Evolutionary conservation across 345 rosid genomes (phyloP), one percentile per base, ranked within the genome.

Genomic region (Gynandropsis gynandra): DNA sequence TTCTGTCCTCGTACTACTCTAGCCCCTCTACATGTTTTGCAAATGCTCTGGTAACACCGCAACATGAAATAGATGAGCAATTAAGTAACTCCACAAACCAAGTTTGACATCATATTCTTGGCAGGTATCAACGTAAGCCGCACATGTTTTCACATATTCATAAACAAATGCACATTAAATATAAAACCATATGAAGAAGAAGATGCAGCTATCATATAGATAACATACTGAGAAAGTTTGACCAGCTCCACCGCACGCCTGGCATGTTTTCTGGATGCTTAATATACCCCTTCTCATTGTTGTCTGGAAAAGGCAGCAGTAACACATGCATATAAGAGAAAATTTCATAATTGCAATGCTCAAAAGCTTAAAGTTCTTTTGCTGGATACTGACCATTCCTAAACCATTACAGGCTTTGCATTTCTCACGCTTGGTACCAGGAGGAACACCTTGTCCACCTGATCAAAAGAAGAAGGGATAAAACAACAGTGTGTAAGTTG

Each of bases 371-470:
- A 21, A 53, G 51, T 42, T 65, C 16, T 53, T 37, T 39, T 21
- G 40, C 47, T 52, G 16, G 35, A 53, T 7, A 79, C 89, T 65
- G 56, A 92, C 99, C 95, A 81, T 72, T 65, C 99, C 99, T 10
- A 76, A 58, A 62, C 99, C 99, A 65, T 74, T 71, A 74, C 99
- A 93, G 42, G 81, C 79, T 68, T 72, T 76, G 48, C 99, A 93
- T 53, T 55, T 76, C 69, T 85, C 90, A 50, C 95, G 97, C 66
- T 78, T 88, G 34, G 90, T 86, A 54, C 99, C 99, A 63, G 97
- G 94, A 50, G 99, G 99, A 37, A 85, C 81, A 59, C 99, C 99
- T 67, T 78, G 81, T 49, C 99, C 99, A 71, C 90, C 99, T 93
- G 12, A 52, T 52, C 5, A 50, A 14, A 46, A 52, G 51, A 52